Evolutionary conservation across 331 rosid species (phyloP).

Genomic region (Quercus tomentella): DNA sequence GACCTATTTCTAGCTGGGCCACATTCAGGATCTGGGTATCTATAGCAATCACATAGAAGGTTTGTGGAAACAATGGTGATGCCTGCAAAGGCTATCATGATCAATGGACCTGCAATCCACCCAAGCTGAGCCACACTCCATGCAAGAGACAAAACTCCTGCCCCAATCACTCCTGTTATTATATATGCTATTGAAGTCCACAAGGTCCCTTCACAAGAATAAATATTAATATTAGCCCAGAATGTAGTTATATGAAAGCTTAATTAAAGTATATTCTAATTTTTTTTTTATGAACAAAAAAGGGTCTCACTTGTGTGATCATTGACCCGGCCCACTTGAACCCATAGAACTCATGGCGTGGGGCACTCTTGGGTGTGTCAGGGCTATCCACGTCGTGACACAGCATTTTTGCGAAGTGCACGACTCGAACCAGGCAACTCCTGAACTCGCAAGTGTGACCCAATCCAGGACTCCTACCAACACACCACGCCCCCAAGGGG

Average conservation of each 20-base stretch:
- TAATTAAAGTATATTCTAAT: background rate
- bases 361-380: too few relatives aligned
- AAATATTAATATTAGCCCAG: background rate
- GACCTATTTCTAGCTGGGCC: conserved; percentile 32
- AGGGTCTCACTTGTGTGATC: too few relatives aligned
- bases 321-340: too few relatives aligned
- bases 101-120: conserved; percentile 64
- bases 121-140: conserved; percentile 83
- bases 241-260: background rate
- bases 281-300: too few relatives aligned
- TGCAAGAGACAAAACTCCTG: conserved; percentile 74
- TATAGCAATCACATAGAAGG: conserved; percentile 53
- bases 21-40: conserved; percentile 36
- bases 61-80: conserved; percentile 36
- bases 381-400: too few relatives aligned
- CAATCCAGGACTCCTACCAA: too few relatives aligned
- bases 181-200: conserved; percentile 62
- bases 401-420: too few relatives aligned
- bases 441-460: too few relatives aligned
- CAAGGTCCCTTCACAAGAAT: conserved; percentile 25
- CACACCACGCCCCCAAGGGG: too few relatives aligned
- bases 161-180: conserved; percentile 76
- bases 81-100: conserved; percentile 37
- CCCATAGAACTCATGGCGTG: too few relatives aligned
- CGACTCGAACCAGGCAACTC: too few relatives aligned